Evolutionary conservation across 78 protist genomes (phyloP), one percentile per base, ranked within the genome.

Genomic region (Chrysochromulina tobinii): DNA sequence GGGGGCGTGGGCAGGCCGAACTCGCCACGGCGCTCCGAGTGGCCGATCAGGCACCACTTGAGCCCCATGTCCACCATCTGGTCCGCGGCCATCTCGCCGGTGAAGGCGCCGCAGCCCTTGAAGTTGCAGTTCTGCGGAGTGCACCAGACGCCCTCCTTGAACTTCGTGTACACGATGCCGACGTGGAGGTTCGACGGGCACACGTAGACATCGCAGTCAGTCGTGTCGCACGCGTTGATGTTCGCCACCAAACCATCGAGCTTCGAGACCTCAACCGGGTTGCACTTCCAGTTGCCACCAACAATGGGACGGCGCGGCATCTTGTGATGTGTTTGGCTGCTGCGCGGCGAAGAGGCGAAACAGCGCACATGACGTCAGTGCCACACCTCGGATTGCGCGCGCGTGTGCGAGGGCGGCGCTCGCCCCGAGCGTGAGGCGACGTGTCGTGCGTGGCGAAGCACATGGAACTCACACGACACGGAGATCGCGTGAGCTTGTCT

Each of bases 201-300:
- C n/a, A 66, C 72, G 72, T 66, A 66, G 25, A 66, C 72, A 8
- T 66, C 72, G 72, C 72, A 66, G 48, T 8, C 72, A 6, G 72
- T 18, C 48, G 72, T 66, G 17, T 66, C 72, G 72, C 72, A 66
- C 72, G 18, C n/a, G 72, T 66, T 66, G 72, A 66, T 66, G 72
- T 66, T 66, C n/a, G 72, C 72, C 6, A 66, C n/a, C 48, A 66
- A 21, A 0, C n/a, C 72, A 21, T 66, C 72, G 72, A 66, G 72
- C 72, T 66, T 66, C 72, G 72, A 66, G 48, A 21, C 18, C 48
- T 15, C 18, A 21, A 3, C 72, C 38, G 27, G 81, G 81, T 72
- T 72, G 81, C 81, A 72, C 81, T 72, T 72, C 81, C 81, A 72
- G 81, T 72, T 72, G 81, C 81, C 81, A 38, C 81, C 81, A 38